Conservation (phyloP, 169 alveolate species). For the Eimeria falciformis region DNA sequence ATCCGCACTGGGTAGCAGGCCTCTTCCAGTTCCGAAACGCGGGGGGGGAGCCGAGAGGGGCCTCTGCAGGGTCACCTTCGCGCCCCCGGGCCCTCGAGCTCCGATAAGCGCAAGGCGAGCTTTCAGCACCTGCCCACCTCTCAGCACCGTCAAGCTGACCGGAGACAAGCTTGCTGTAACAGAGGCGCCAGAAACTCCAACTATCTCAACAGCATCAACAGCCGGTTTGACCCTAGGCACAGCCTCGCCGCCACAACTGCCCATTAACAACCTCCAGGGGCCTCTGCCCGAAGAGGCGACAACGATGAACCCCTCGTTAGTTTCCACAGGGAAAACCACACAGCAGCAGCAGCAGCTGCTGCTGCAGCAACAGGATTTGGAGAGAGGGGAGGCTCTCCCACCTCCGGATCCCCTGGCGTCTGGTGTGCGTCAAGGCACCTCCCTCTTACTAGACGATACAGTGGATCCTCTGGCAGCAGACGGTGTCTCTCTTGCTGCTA, state of each 20-base stretch:
- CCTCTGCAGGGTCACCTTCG: background rate
- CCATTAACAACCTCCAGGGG: background rate
- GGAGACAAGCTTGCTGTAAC: background rate
- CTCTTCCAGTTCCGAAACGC: background rate
- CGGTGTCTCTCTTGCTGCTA: conserved; percentile 28
- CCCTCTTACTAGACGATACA: background rate
- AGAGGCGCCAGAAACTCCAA: background rate
- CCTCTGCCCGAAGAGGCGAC: background rate
- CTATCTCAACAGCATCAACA: background rate
- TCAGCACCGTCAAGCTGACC: background rate
- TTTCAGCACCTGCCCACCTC: conserved; percentile 22
- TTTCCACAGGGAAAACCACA: background rate
- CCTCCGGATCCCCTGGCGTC: background rate
- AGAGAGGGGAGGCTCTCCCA: background rate
- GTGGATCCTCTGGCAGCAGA: conserved; percentile 18
- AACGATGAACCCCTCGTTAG: background rate
- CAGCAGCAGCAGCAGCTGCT: background rate
- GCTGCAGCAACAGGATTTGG: background rate
- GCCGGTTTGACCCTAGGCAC: background rate
- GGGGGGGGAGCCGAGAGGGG: background rate
- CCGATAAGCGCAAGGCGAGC: conserved; percentile 23
- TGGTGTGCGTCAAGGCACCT: background rate
- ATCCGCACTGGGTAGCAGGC: conserved; percentile 14
- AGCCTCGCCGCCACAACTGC: background rate
- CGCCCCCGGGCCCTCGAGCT: background rate